phyloP scores from a whole-genome alignment of 805 yeast genomes.

The Phaffomyces opuntiae region DNA sequence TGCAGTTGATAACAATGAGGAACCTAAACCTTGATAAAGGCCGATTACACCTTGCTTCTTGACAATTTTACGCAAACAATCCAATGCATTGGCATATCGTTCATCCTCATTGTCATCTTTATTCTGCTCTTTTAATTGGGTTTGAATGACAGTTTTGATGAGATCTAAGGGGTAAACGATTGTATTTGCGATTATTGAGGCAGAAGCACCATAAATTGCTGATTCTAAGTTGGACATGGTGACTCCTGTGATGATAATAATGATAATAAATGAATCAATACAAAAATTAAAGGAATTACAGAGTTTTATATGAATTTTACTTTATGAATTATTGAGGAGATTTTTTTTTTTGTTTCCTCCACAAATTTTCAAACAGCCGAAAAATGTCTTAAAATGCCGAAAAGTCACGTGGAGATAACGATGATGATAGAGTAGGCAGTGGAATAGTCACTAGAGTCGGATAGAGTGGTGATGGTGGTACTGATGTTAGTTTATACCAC shows the following conservation, averaged over 20 bases:
- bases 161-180: slow-evolving; percentile 77
- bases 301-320: not conserved
- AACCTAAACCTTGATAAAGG: slow-evolving; percentile 64
- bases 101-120: slow-evolving; percentile 7
- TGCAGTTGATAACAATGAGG: slow-evolving; percentile 64
- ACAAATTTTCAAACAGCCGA: not conserved
- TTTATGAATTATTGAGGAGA: not conserved
- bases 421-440: not conserved
- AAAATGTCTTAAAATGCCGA: not conserved
- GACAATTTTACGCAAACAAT: slow-evolving; percentile 55
- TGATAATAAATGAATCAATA: not conserved
- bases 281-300: not conserved
- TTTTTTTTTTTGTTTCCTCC: not conserved
- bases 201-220: slow-evolving; percentile 78
- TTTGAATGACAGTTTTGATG: slow-evolving; percentile 69
- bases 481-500: not conserved
- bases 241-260: no score
- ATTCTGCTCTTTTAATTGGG: slow-evolving; percentile 36
- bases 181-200: slow-evolving; percentile 73
- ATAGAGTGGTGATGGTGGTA: no score
- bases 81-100: slow-evolving; percentile 49
- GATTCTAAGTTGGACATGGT: slow-evolving; percentile 54
- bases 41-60: slow-evolving; percentile 55
- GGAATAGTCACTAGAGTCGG: no score
- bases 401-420: slow-evolving; percentile 3